phyloP scores from a whole-genome alignment of 306 rosid species.

The Sicyos baderoa region DNA sequence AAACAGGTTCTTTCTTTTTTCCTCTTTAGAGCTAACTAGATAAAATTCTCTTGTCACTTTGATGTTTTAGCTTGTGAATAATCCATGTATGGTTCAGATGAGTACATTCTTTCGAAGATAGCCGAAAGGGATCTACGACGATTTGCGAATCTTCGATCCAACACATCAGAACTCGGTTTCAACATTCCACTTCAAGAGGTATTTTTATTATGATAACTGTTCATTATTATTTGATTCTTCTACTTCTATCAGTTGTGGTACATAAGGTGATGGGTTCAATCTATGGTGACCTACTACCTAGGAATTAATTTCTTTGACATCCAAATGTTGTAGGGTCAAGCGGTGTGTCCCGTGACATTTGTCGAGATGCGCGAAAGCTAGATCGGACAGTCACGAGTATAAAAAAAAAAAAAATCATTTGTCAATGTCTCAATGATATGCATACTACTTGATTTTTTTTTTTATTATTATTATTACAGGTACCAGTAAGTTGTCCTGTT shows the following conservation, averaged over 20 bases:
- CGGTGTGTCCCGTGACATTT: too few relatives aligned
- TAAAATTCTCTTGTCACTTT: background rate
- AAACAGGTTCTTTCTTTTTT: constrained; percentile 48
- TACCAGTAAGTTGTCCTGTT: constrained; percentile 63
- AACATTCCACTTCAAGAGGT: constrained; percentile 59
- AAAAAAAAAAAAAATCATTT: too few relatives aligned
- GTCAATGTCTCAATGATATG: background rate
- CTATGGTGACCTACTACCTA: too few relatives aligned
- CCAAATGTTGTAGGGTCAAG: too few relatives aligned
- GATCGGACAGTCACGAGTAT: too few relatives aligned
- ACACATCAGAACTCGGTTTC: constrained; percentile 48
- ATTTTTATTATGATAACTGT: background rate
- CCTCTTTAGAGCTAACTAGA: background rate
- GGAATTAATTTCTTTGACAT: too few relatives aligned
- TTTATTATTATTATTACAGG: constrained; percentile 34
- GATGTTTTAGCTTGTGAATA: background rate
- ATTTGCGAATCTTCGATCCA: constrained; percentile 53
- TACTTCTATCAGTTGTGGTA: background rate
- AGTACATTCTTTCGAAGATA: constrained; percentile 66
- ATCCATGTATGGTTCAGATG: constrained; percentile 36
- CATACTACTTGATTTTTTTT: too few relatives aligned
- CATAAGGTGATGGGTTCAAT: too few relatives aligned
- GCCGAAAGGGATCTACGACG: constrained; percentile 67
- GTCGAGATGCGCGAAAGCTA: too few relatives aligned
- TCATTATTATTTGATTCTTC: background rate